phyloP scores from a whole-genome alignment of 768 basidiomycete genomes.

The Cubamyces sp. region DNA sequence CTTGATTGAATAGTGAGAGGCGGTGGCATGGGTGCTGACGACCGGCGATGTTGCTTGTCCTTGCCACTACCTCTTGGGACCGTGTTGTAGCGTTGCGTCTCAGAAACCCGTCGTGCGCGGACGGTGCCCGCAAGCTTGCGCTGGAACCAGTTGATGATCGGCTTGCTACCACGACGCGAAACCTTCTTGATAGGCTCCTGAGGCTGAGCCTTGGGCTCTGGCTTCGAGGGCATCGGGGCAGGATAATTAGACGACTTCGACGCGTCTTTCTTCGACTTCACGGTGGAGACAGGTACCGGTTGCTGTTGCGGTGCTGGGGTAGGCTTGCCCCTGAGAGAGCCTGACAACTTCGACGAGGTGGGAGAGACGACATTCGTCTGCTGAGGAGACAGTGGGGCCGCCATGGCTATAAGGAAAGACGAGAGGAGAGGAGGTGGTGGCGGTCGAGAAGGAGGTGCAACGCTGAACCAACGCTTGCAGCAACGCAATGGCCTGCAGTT shows the following conservation, averaged over 20 bases:
- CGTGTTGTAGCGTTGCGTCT: slow-evolving; percentile 31
- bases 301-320: slow-evolving; percentile 9
- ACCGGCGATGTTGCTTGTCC: slow-evolving; percentile 34
- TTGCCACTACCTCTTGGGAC: slow-evolving; percentile 24
- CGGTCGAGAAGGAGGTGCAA: slow-evolving; percentile 5
- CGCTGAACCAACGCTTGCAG: slow-evolving; percentile 6
- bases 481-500: slow-evolving; percentile 10
- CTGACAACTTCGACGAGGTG: slow-evolving; percentile 9
- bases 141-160: slow-evolving; percentile 90
- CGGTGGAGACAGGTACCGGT: slow-evolving; percentile 14
- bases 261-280: slow-evolving; percentile 32
- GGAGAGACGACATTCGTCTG: slow-evolving; percentile 6
- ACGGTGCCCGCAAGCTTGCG: slow-evolving; percentile 78
- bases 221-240: slow-evolving; percentile 7
- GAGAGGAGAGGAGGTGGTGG: slow-evolving; percentile 4
- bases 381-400: slow-evolving; percentile 17
- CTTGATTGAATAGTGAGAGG: slow-evolving; percentile 30
- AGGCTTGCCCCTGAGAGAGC: slow-evolving; percentile 17
- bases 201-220: neutral
- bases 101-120: slow-evolving; percentile 54
- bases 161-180: slow-evolving; percentile 74
- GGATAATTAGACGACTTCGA: slow-evolving; percentile 11
- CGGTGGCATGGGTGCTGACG: slow-evolving; percentile 28
- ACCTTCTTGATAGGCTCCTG: slow-evolving; percentile 58
- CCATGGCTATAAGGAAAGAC: slow-evolving; percentile 16